phyloP scores from a whole-genome alignment of 2,329 filamentous ascomycete species.

The Pyrenophora graminea region DNA sequence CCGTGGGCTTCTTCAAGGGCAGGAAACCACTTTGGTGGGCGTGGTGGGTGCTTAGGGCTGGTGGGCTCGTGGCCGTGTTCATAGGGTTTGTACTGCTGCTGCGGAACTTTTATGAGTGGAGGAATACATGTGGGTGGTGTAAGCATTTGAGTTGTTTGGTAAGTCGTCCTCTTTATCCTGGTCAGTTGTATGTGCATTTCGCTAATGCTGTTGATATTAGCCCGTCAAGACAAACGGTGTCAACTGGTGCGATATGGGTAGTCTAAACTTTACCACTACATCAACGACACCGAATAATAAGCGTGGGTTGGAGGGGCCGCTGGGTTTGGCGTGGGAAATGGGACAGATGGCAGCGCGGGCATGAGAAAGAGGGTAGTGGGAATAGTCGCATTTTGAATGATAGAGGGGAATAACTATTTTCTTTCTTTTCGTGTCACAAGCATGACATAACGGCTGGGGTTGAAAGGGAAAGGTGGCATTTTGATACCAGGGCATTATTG shows the following conservation, averaged over 20 bases:
- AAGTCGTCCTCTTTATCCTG: slow-evolving; percentile 51
- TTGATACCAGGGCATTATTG: too few relatives aligned
- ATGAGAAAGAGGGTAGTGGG: too few relatives aligned
- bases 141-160: slow-evolving; percentile 93
- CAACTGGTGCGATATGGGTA: slow-evolving; percentile 45
- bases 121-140: slow-evolving; percentile 83
- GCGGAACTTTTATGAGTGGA: slow-evolving; percentile 86
- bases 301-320: slow-evolving; percentile 8
- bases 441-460: too few relatives aligned
- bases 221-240: slow-evolving; percentile 31
- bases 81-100: slow-evolving; percentile 85
- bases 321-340: slow-evolving; percentile 3
- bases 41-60: slow-evolving; percentile 89
- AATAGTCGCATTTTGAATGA: too few relatives aligned
- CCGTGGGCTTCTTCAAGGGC: slow-evolving; percentile 82
- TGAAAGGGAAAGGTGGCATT: too few relatives aligned
- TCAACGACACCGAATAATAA: slow-evolving; percentile 14
- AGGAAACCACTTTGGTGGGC: slow-evolving; percentile 94
- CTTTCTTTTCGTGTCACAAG: too few relatives aligned
- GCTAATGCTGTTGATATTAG: slow-evolving; percentile 9
- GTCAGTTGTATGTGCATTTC: not conserved
- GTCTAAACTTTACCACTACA: slow-evolving; percentile 23
- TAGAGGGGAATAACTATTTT: too few relatives aligned
- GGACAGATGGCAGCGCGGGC: not conserved
- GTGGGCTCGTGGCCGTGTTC: slow-evolving; percentile 76